phyloP scores from a whole-genome alignment of 164 flowering plant genomes.

The Vitis rotundifolia region DNA sequence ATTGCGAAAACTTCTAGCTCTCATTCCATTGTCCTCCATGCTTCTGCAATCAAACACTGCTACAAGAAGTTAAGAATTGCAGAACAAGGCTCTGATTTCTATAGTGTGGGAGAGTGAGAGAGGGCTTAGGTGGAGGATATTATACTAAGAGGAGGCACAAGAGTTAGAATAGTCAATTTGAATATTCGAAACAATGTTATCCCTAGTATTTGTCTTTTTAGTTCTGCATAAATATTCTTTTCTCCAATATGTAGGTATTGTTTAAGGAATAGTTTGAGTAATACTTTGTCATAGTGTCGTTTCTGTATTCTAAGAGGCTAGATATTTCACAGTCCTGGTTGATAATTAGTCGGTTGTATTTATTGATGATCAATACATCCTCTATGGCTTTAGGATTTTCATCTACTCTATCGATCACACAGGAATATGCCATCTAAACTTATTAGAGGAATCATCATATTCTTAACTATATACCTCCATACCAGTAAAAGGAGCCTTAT shows the following conservation, averaged over 20 bases:
- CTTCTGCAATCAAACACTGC: conserved; percentile 10
- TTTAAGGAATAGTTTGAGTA: too few relatives aligned
- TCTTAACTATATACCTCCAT: too few relatives aligned
- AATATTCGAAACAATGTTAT: neutral
- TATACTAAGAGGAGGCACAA: neutral
- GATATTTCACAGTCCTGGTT: too few relatives aligned
- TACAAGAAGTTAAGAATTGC: neutral
- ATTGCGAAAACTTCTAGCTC: conserved; percentile 38
- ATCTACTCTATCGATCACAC: too few relatives aligned
- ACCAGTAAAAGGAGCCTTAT: too few relatives aligned
- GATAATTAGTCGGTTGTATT: too few relatives aligned
- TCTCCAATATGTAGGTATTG: neutral
- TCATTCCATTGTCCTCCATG: conserved; percentile 21
- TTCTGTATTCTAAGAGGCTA: too few relatives aligned
- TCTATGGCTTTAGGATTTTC: too few relatives aligned
- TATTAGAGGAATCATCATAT: too few relatives aligned
- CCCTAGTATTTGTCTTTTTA: neutral
- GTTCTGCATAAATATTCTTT: neutral
- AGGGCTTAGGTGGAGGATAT: neutral
- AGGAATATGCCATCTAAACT: too few relatives aligned
- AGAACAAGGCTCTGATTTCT: neutral
- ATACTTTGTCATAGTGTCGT: too few relatives aligned
- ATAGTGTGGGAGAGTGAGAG: neutral
- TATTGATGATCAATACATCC: too few relatives aligned
- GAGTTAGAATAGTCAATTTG: neutral